Percentiles rank a stretch among this genome's conserved stretches.
phyloP scores from a whole-genome alignment of 768 basidiomycete genomes.

The Boletus fagicola region DNA sequence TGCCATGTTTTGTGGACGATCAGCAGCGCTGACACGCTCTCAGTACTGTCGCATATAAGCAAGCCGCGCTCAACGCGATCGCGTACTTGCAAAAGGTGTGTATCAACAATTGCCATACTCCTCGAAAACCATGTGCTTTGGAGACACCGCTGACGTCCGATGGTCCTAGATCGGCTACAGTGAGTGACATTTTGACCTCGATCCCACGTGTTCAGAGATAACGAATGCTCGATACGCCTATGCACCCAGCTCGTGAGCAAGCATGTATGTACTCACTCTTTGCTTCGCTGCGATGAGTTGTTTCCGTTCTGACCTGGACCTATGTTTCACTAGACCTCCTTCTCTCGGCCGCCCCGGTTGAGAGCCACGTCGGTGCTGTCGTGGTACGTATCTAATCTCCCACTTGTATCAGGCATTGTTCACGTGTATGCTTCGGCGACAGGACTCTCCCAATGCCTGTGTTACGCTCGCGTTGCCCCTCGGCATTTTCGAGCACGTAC shows the following conservation, averaged over 20 bases:
- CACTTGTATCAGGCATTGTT: not conserved
- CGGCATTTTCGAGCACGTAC: constrained; percentile 73
- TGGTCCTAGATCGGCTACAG: constrained; percentile 64
- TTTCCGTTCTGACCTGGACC: not conserved
- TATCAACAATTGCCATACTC: not conserved
- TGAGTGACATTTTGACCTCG: constrained; percentile 34
- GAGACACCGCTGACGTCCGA: not conserved
- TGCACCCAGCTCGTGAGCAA: constrained; percentile 65
- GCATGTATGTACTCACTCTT: constrained; percentile 46
- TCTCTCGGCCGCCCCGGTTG: constrained; percentile 66
- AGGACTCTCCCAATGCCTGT: constrained; percentile 79
- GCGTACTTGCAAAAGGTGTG: constrained; percentile 65
- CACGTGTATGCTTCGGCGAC: not conserved
- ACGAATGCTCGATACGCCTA: not conserved
- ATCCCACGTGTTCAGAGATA: not conserved
- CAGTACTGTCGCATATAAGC: constrained; percentile 76
- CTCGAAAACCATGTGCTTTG: no score
- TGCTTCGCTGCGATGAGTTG: not conserved
- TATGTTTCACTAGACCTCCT: constrained; percentile 48
- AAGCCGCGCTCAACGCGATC: constrained; percentile 75
- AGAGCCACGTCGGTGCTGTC: constrained; percentile 67
- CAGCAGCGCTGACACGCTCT: not conserved
- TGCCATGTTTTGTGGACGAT: not conserved
- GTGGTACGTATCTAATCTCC: constrained; percentile 45
- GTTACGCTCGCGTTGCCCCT: constrained; percentile 71